Conservation (phyloP, 108 stramenopile genomes). For the Pelagomonas calceolata region DNA sequence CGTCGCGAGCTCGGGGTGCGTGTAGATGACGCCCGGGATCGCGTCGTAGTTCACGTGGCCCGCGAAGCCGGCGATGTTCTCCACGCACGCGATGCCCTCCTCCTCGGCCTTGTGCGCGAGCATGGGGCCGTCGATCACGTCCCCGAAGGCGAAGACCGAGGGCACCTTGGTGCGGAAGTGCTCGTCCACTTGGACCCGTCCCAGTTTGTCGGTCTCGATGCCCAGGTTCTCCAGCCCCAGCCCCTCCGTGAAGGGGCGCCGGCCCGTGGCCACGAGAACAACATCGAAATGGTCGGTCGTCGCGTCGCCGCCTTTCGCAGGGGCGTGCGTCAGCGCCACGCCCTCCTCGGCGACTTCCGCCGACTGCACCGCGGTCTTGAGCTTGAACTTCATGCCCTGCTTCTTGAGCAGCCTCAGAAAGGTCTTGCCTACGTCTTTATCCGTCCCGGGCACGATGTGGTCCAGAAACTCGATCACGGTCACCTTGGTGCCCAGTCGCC, state of each 20-base stretch:
- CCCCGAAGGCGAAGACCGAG: constrained; percentile 88
- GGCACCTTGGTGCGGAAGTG: constrained; percentile 91
- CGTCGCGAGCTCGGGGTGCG: constrained; percentile 94
- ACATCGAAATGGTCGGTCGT: constrained; percentile 67
- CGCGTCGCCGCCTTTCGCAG: constrained; percentile 66
- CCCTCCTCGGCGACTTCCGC: constrained; percentile 70
- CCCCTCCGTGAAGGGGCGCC: constrained; percentile 94
- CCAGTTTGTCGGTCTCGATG: constrained; percentile 83
- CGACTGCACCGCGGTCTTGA: constrained; percentile 86
- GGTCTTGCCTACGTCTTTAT: constrained; percentile 84
- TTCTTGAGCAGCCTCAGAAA: constrained; percentile 91
- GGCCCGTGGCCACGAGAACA: constrained; percentile 95
- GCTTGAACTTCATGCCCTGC: constrained; percentile 93
- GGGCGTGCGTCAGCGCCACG: constrained; percentile 80
- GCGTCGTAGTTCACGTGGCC: constrained; percentile 99
- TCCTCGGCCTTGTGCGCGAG: constrained; percentile 99
- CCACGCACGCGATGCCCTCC: constrained; percentile 93
- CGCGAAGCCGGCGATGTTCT: constrained; percentile 89
- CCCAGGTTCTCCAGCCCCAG: constrained; percentile 88
- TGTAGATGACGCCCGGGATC: constrained; percentile 98
- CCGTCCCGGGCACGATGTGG: constrained; percentile 83
- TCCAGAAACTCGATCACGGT: constrained; percentile 98
- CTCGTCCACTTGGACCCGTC: constrained; percentile 89
- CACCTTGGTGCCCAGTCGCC: constrained; percentile 84
- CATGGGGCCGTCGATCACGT: constrained; percentile 98